phyloP scores from a whole-genome alignment of 23 red algal genomes.

The Gracilaria vermiculophylla region DNA sequence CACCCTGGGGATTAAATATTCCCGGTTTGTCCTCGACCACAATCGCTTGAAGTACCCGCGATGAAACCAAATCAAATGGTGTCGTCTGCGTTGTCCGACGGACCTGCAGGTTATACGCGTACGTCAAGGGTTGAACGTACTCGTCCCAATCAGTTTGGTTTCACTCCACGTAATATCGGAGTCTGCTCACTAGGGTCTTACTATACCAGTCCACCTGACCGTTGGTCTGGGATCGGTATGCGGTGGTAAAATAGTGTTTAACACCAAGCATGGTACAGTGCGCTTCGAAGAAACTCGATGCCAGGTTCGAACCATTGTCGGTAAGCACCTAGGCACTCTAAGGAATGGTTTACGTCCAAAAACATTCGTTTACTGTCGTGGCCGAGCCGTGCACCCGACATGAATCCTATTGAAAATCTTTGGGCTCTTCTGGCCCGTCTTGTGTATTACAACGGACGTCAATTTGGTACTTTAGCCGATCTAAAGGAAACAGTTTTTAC shows the following conservation, averaged over 20 bases:
- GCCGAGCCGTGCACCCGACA: too few species aligned
- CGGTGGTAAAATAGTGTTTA: slow-evolving; percentile 2
- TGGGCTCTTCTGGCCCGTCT: too few species aligned
- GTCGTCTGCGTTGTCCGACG: background rate
- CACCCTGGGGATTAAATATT: too few species aligned
- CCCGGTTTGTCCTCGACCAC: background rate
- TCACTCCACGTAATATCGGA: slow-evolving; percentile 7
- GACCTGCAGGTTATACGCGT: slow-evolving; percentile 36
- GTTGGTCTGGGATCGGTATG: slow-evolving; percentile 22
- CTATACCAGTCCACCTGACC: slow-evolving; percentile 27
- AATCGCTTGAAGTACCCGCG: background rate
- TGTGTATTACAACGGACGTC: too few species aligned
- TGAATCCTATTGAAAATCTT: too few species aligned
- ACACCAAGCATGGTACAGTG: background rate
- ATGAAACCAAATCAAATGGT: background rate
- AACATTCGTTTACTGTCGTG: too few species aligned
- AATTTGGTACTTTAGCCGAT: too few species aligned
- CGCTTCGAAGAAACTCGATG: slow-evolving; percentile 25
- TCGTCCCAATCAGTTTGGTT: slow-evolving; percentile 14
- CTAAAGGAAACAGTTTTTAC: too few species aligned
- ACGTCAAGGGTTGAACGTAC: background rate
- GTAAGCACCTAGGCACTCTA: too few species aligned
- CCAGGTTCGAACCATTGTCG: slow-evolving; percentile 23
- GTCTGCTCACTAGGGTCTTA: background rate
- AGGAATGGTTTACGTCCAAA: too few species aligned